A percentile compares a stretch with the other conserved stretches of the same genome.
phyloP scores from a whole-genome alignment of 345 rosid genomes.

The Anacardium occidentale region DNA sequence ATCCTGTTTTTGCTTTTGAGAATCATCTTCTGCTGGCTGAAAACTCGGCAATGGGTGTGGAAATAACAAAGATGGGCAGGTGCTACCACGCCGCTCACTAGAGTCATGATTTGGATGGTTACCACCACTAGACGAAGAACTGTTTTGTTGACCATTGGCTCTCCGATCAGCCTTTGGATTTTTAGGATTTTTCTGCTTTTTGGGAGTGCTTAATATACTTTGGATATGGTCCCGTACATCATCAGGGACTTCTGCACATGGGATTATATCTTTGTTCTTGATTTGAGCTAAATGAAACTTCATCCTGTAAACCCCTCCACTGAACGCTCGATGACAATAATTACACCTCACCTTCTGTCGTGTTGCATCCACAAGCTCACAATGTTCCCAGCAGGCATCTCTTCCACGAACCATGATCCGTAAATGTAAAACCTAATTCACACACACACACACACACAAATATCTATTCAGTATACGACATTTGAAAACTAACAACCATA shows the following conservation, averaged over 20 bases:
- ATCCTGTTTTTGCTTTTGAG: slow-evolving; percentile 40
- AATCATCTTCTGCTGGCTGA: slow-evolving; percentile 34
- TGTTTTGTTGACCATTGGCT: slow-evolving; percentile 42
- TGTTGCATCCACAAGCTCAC: slow-evolving; percentile 56
- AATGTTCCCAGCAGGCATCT: slow-evolving; percentile 71
- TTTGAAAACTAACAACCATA: not conserved
- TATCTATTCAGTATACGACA: not conserved
- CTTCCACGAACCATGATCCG: slow-evolving; percentile 60
- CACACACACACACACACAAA: not conserved
- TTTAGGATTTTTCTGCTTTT: slow-evolving; percentile 44
- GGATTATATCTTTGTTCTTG: slow-evolving; percentile 56
- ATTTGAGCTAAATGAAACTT: slow-evolving; percentile 70
- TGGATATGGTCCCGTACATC: slow-evolving; percentile 45
- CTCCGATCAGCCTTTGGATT: slow-evolving; percentile 35
- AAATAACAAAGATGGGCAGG: slow-evolving; percentile 42
- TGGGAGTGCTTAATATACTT: slow-evolving; percentile 44
- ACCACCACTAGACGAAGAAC: slow-evolving; percentile 51
- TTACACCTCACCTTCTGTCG: slow-evolving; percentile 63
- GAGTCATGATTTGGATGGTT: slow-evolving; percentile 43
- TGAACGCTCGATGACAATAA: slow-evolving; percentile 57
- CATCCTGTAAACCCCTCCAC: slow-evolving; percentile 70
- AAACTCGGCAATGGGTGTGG: slow-evolving; percentile 32
- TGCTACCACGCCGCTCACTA: slow-evolving; percentile 46
- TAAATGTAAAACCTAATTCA: slow-evolving; percentile 13
- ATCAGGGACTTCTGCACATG: slow-evolving; percentile 48